Evolutionary conservation across 2,329 filamentous ascomycete species (phyloP), one percentile per base, ranked within the genome.

Genomic region (Didymosphaeria variabile): DNA sequence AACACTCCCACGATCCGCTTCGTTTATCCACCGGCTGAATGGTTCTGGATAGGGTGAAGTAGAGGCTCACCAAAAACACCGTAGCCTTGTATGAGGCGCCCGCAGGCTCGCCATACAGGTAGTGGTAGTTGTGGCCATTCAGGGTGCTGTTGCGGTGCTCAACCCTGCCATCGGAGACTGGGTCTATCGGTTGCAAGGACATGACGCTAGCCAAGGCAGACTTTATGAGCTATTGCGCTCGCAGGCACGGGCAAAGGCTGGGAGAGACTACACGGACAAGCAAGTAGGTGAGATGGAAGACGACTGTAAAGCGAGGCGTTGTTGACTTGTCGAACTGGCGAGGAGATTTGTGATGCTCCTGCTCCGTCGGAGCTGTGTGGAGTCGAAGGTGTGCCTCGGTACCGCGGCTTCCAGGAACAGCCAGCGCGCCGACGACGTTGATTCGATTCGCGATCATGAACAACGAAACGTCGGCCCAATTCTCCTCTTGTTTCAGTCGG

Each of bases 121-220:
- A 88, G 52, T 85, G 87, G 80, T 95, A 97, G 36, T 83, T 91
- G 70, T 86, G 85, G 66, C 89, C 90, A 67, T 90, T 89, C 60
- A 94, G 81, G 55, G 82, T 80, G 45, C 87, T 85, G 58, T 85
- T 88, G 70, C 87, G 85, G 74, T 88, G 85, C 70, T 88, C 81
- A 69, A 93, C 84, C 64, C 91, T 86, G 36, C 87, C 72, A 80
- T 94, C 92, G 63, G 86, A 84, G 44, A 84, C 85, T 21, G 83
- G 82, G 54, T 79, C 77, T 64, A 94, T 86, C 74, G 90, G 91
- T 73, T 90, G 86, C 45, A 84, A 76, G 53, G 84, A 73, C 83
- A 86, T 88, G 69, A 65, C 65, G 64, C 54, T 65, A 66, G 59
- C 23, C 34, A 26, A 52, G 40, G 40, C 29, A n/a, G 19, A 49